Percentiles rank a stretch among this genome's conserved stretches.
Conservation (phyloP, 805 yeast species). For the Debaryomyces prosopidis region DNA sequence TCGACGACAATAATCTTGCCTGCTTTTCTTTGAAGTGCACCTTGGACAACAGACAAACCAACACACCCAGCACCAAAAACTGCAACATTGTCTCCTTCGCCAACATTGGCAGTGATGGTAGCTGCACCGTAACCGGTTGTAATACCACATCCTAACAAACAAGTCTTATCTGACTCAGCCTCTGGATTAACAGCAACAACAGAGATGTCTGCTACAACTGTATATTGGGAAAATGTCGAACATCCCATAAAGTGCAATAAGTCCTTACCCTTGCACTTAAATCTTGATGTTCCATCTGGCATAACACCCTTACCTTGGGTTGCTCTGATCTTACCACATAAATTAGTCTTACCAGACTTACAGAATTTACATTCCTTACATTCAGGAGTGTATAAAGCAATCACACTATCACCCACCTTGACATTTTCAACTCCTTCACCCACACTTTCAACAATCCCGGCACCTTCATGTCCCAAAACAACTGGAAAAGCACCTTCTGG, state of each 20-base stretch:
- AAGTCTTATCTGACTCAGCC: conserved; percentile 83
- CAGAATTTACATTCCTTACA: conserved; percentile 96
- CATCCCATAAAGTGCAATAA: conserved; percentile 96
- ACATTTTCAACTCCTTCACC: conserved; percentile 94
- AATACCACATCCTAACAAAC: conserved; percentile 96
- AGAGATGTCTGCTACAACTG: conserved; percentile 97
- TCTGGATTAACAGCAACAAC: conserved; percentile 86
- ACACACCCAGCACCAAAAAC: conserved; percentile 98
- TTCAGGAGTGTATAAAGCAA: conserved; percentile 95
- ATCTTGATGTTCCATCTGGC: conserved; percentile 98
- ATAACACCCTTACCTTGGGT: conserved; percentile 98
- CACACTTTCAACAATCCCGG: conserved; percentile 91
- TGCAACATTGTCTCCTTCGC: conserved; percentile 90
- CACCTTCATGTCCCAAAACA: conserved; percentile 96
- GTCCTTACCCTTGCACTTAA: conserved; percentile 81
- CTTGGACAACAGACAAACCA: conserved; percentile 94
- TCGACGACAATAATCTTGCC: conserved; percentile 82
- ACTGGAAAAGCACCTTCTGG: conserved; percentile 97
- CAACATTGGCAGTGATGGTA: conserved; percentile 86
- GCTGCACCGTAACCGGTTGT: conserved; percentile 99
- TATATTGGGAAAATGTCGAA: conserved; percentile 94
- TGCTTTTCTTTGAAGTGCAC: conserved; percentile 84
- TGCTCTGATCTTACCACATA: conserved; percentile 93
- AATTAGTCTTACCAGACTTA: conserved; percentile 90
- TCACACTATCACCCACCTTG: conserved; percentile 90